phyloP scores from a whole-genome alignment of 202 grass and related monocot species.

The Hordeum pubiflorum region DNA sequence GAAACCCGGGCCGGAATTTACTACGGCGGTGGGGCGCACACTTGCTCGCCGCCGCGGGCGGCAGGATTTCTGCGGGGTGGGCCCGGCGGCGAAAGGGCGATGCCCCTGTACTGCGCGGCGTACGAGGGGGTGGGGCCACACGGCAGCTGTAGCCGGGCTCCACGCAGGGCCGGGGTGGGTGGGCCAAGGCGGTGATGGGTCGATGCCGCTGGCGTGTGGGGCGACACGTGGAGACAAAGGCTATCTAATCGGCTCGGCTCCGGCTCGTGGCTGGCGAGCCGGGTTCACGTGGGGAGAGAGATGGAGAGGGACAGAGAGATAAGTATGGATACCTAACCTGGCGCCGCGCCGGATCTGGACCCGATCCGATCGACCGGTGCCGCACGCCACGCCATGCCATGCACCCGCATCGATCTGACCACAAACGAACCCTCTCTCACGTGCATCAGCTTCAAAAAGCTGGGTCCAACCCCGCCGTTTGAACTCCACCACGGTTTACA shows the following conservation, averaged over 20 bases:
- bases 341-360: constrained; percentile 13
- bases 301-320: not conserved
- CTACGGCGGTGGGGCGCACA: not conserved
- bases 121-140: not conserved
- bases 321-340: constrained; percentile 35
- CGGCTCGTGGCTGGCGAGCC: not conserved
- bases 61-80: not conserved
- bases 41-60: not conserved
- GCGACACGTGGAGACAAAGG: not conserved
- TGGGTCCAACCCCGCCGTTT: not conserved
- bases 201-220: not conserved
- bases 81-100: not conserved
- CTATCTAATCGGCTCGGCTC: not conserved
- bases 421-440: not conserved
- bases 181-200: not conserved
- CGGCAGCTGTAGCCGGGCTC: not conserved
- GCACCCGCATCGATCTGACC: not conserved
- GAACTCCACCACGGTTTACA: not conserved
- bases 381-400: not conserved
- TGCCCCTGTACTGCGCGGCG: not conserved
- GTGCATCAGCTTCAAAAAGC: not conserved
- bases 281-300: not conserved
- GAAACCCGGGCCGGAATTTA: constrained; percentile 2
- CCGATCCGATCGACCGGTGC: not conserved
- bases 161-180: not conserved